A percentile compares a stretch with the other conserved stretches of the same genome.
These are phyloP conservation scores for Amoeboaphelidium occidentale DNA, from an alignment of 371 early-diverging fungal genomes.

Conservation along the genomic window DNA sequence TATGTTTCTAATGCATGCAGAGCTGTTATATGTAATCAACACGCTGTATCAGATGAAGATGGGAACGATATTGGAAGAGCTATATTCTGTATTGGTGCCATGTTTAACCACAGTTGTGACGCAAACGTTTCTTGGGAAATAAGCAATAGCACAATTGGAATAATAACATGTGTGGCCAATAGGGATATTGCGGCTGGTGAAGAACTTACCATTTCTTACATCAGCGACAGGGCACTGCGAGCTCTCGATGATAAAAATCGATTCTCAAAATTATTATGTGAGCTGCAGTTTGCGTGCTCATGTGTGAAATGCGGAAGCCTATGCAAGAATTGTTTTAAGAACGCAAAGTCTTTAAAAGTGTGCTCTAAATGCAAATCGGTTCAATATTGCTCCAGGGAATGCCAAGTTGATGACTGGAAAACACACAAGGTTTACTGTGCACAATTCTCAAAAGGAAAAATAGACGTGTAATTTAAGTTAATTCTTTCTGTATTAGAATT, in stretches of 20 bases:
- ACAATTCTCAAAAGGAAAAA: too few relatives aligned
- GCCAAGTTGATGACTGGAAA: too few relatives aligned
- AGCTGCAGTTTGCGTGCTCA: too few relatives aligned
- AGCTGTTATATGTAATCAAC: neutral
- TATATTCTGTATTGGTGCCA: neutral
- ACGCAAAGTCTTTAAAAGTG: too few relatives aligned
- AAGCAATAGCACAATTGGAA: neutral
- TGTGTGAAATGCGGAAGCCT: too few relatives aligned
- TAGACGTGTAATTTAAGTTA: too few relatives aligned
- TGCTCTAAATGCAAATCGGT: too few relatives aligned
- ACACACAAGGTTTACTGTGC: too few relatives aligned
- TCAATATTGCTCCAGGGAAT: too few relatives aligned
- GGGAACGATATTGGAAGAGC: neutral
- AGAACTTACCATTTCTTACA: neutral
- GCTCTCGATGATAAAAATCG: too few relatives aligned
- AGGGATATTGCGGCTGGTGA: neutral
- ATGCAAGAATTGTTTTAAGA: too few relatives aligned
- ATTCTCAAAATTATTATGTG: too few relatives aligned
- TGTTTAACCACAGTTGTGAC: neutral
- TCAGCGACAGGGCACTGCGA: neutral
- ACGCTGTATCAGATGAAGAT: neutral
- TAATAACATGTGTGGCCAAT: neutral
- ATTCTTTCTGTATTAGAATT: conserved; percentile 55
- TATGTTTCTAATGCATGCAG: neutral
- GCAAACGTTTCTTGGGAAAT: neutral